Conservation (phyloP, 148 eudicot species). For the Spergularia bocconei region DNA sequence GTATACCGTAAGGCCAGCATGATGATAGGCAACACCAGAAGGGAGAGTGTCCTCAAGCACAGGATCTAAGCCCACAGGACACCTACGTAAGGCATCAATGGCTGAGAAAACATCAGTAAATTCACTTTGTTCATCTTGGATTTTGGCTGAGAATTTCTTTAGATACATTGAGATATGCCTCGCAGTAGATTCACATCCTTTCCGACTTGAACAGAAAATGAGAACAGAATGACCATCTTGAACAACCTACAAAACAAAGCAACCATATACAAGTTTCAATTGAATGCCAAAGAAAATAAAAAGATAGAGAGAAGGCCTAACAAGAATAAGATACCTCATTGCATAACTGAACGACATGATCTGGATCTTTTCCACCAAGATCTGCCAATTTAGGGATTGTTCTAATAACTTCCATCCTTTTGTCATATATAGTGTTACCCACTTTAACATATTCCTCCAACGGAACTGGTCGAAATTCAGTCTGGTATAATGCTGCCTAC, state of each 20-base stretch:
- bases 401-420: slow-evolving; percentile 73
- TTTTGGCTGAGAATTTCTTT: slow-evolving; percentile 57
- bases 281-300: not conserved
- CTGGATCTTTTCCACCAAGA: slow-evolving; percentile 96
- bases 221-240: slow-evolving; percentile 97
- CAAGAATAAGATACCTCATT: slow-evolving; percentile 62
- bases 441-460: slow-evolving; percentile 92
- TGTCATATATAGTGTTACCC: slow-evolving; percentile 77
- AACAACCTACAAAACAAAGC: slow-evolving; percentile 56
- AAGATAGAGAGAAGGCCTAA: not conserved
- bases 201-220: slow-evolving; percentile 91
- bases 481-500: slow-evolving; percentile 96
- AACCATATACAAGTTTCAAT: slow-evolving; percentile 6
- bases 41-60: slow-evolving; percentile 86
- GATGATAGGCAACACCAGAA: slow-evolving; percentile 95
- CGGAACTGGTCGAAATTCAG: slow-evolving; percentile 97
- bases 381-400: slow-evolving; percentile 65
- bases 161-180: slow-evolving; percentile 75
- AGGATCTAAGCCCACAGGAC: slow-evolving; percentile 95
- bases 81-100: slow-evolving; percentile 75
- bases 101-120: slow-evolving; percentile 59
- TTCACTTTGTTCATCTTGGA: slow-evolving; percentile 53
- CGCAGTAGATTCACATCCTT: slow-evolving; percentile 98
- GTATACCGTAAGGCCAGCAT: slow-evolving; percentile 97
- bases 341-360: slow-evolving; percentile 92